Percentiles rank a stretch among this genome's conserved stretches.
phyloP scores from a whole-genome alignment of 2,329 filamentous ascomycete species.

The Aspergillus awamori region DNA sequence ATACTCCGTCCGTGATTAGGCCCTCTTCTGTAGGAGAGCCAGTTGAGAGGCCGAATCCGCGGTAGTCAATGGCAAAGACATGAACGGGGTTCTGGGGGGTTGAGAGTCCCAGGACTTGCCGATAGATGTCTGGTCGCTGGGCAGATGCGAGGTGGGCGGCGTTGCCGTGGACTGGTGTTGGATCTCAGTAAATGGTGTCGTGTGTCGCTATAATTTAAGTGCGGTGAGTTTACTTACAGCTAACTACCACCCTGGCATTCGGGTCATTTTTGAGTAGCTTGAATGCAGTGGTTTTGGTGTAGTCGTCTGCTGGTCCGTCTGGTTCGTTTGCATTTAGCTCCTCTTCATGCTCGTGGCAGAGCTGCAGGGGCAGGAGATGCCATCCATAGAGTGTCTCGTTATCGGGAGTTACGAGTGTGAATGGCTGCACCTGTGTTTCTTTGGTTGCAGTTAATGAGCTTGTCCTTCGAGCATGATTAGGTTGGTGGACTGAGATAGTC shows the following conservation, averaged over 20 bases:
- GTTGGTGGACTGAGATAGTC: not conserved
- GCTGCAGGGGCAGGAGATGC: conserved; percentile 81
- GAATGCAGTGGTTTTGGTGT: conserved; percentile 53
- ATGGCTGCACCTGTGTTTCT: conserved; percentile 89
- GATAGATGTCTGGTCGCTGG: conserved; percentile 75
- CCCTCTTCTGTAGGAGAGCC: conserved; percentile 80
- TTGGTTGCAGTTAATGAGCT: conserved; percentile 18
- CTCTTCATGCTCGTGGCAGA: conserved; percentile 73
- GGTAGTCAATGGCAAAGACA: conserved; percentile 86
- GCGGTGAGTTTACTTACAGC: conserved; percentile 45
- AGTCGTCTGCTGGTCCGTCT: conserved; percentile 55
- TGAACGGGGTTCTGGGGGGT: conserved; percentile 66
- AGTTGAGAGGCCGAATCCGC: conserved; percentile 80
- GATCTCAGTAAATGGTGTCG: not conserved
- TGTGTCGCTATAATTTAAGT: not conserved
- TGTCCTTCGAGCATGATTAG: not conserved
- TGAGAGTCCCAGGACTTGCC: conserved; percentile 72
- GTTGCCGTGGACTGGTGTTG: conserved; percentile 59
- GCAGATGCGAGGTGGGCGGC: conserved; percentile 83
- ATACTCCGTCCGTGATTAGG: conserved; percentile 75
- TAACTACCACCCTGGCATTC: conserved; percentile 58
- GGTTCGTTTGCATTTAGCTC: conserved; percentile 57
- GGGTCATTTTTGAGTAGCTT: conserved; percentile 55
- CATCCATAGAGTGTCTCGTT: conserved; percentile 80
- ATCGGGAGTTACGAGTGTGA: conserved; percentile 74